phyloP scores from a whole-genome alignment of 306 rosid species.

The Dalbergia cochinchinensis region DNA sequence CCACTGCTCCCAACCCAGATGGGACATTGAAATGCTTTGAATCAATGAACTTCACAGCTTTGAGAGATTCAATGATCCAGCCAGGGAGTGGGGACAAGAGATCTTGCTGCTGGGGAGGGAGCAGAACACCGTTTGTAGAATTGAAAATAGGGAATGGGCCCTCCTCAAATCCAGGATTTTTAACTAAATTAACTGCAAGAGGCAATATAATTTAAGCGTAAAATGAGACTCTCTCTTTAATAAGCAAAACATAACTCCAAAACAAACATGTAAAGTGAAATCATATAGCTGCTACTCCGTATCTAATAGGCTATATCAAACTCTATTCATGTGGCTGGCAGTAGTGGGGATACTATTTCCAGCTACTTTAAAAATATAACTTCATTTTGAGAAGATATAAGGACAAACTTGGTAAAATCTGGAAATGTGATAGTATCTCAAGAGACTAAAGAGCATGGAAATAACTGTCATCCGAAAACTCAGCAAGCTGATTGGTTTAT shows the following conservation, averaged over 20 bases:
- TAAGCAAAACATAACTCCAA: constrained; percentile 18
- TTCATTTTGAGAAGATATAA: neutral
- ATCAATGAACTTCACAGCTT: constrained; percentile 85
- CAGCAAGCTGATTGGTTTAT: constrained; percentile 11
- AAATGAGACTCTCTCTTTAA: neutral
- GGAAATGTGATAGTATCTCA: constrained; percentile 1
- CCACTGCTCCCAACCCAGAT: constrained; percentile 70
- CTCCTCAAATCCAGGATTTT: constrained; percentile 81
- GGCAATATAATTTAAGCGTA: constrained; percentile 37
- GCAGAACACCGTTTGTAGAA: constrained; percentile 84
- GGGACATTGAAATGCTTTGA: constrained; percentile 63
- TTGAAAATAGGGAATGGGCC: constrained; percentile 85
- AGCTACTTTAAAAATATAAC: neutral
- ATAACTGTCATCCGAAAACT: neutral
- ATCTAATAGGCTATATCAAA: neutral
- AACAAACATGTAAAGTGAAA: neutral
- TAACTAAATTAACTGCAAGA: constrained; percentile 77
- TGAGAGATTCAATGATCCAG: constrained; percentile 96
- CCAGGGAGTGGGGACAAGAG: constrained; percentile 89
- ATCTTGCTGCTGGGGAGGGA: constrained; percentile 91
- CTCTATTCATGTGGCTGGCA: constrained; percentile 2
- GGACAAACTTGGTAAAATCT: neutral
- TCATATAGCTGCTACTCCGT: neutral
- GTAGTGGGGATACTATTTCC: neutral
- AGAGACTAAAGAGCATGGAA: constrained; percentile 12